Evolutionary conservation across 805 yeast species (phyloP).

Genomic region (Ogataea pini): DNA sequence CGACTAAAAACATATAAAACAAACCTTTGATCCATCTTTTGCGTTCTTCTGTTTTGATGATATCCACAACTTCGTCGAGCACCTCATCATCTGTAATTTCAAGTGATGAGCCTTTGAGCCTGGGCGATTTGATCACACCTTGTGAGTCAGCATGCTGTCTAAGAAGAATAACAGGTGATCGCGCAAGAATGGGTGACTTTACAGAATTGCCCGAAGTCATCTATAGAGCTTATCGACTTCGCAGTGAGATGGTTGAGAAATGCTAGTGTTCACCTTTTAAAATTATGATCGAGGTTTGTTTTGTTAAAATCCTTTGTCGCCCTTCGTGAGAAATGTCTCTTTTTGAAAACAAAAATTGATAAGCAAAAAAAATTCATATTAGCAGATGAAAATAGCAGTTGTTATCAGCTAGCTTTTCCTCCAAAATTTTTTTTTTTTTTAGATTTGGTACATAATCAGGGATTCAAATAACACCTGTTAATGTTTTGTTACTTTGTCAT

Average conservation of each 20-base stretch:
- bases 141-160: slow-evolving; percentile 19
- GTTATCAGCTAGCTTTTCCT: background rate
- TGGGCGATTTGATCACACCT: slow-evolving; percentile 22
- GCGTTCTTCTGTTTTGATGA: slow-evolving; percentile 40
- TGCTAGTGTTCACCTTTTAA: background rate
- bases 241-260: background rate
- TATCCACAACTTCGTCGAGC: slow-evolving; percentile 33
- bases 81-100: slow-evolving; percentile 27
- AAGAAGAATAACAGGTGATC: slow-evolving; percentile 26
- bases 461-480: too few relatives aligned
- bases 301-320: background rate
- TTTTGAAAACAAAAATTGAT: background rate
- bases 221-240: background rate
- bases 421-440: background rate
- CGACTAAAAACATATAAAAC: slow-evolving; percentile 41
- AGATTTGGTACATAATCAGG: background rate
- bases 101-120: slow-evolving; percentile 9
- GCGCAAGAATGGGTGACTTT: slow-evolving; percentile 8
- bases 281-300: background rate
- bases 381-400: background rate
- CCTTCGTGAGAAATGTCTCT: background rate
- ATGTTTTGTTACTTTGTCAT: too few relatives aligned
- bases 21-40: slow-evolving; percentile 47
- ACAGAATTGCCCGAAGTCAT: slow-evolving; percentile 1
- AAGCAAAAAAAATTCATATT: background rate